A percentile compares a stretch with the other conserved stretches of the same genome.
These are phyloP conservation scores for Moniliella sp. DNA, from an alignment of 1,284 basidiomycete species.

Conservation along the genomic window DNA sequence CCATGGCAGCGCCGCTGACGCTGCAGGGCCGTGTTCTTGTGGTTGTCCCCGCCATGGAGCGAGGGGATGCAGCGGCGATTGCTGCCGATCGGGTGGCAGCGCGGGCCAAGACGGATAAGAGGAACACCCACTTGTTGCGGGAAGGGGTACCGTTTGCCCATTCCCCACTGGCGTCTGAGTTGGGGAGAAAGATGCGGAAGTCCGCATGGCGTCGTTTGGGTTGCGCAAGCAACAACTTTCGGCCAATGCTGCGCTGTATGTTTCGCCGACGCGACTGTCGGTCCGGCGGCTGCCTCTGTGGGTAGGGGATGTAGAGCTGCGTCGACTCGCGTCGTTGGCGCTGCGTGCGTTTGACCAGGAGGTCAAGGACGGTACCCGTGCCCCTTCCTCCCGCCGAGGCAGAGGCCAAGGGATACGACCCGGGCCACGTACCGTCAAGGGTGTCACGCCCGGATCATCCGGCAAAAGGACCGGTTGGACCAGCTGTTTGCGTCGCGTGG, in stretches of 20 bases:
- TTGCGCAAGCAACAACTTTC: constrained; percentile 34
- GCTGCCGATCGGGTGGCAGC: constrained; percentile 58
- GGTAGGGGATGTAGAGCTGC: constrained; percentile 67
- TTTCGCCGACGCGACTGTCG: constrained; percentile 77
- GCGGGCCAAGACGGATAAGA: constrained; percentile 74
- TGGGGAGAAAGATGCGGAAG: constrained; percentile 10
- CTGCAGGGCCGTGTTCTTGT: constrained; percentile 80
- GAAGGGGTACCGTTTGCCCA: constrained; percentile 43
- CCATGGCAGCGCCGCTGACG: constrained; percentile 60
- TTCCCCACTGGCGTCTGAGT: constrained; percentile 7
- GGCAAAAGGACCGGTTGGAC: constrained; percentile 66
- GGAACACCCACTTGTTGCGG: constrained; percentile 80
- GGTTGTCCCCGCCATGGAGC: constrained; percentile 68
- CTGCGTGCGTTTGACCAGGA: constrained; percentile 58
- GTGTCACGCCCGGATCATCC: constrained; percentile 70
- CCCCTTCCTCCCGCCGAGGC: constrained; percentile 31
- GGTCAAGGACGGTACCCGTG: constrained; percentile 49
- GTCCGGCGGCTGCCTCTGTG: constrained; percentile 77
- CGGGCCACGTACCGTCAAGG: constrained; percentile 43
- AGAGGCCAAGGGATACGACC: constrained; percentile 25
- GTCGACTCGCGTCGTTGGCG: constrained; percentile 63
- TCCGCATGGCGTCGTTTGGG: constrained; percentile 19
- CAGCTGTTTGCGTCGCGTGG: constrained; percentile 58
- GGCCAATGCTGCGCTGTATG: constrained; percentile 77
- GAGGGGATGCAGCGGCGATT: constrained; percentile 63